phyloP scores from a whole-genome alignment of 83 land plant genomes.

The Picea abies region DNA sequence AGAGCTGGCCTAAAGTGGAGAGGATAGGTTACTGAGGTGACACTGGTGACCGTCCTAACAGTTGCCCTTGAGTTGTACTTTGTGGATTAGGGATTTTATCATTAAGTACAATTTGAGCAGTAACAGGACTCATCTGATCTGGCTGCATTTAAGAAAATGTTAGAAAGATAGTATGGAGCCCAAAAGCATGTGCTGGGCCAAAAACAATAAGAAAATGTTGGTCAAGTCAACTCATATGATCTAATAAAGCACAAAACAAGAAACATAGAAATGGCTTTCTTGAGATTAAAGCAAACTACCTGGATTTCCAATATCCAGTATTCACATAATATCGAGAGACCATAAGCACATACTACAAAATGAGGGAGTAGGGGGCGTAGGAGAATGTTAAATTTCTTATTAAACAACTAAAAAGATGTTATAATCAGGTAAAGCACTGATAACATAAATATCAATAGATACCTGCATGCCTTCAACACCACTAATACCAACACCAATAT shows the following conservation, averaged over 20 bases:
- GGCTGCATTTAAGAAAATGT: background rate
- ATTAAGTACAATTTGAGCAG: too few relatives aligned
- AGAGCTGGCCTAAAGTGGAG: too few relatives aligned
- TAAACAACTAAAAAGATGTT: background rate
- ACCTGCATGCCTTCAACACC: constrained; percentile 93
- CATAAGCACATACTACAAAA: background rate
- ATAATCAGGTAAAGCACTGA: background rate
- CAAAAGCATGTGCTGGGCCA: background rate
- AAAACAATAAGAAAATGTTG: background rate
- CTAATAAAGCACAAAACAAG: too few relatives aligned
- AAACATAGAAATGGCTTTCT: background rate
- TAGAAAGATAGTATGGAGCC: background rate
- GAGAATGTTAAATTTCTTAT: background rate
- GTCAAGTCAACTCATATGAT: background rate
- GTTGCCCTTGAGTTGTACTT: too few relatives aligned
- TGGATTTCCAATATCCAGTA: background rate
- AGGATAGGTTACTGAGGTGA: too few relatives aligned
- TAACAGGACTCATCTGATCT: background rate
- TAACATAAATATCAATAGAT: background rate
- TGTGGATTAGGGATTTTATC: too few relatives aligned
- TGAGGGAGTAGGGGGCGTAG: background rate
- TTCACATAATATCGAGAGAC: background rate
- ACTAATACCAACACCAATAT: constrained; percentile 89
- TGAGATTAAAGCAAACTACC: background rate
- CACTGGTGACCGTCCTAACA: too few relatives aligned